Base-by-base conservation (phyloP, 2,329 filamentous ascomycete species). In the Canariomyces notabilis region DNA sequence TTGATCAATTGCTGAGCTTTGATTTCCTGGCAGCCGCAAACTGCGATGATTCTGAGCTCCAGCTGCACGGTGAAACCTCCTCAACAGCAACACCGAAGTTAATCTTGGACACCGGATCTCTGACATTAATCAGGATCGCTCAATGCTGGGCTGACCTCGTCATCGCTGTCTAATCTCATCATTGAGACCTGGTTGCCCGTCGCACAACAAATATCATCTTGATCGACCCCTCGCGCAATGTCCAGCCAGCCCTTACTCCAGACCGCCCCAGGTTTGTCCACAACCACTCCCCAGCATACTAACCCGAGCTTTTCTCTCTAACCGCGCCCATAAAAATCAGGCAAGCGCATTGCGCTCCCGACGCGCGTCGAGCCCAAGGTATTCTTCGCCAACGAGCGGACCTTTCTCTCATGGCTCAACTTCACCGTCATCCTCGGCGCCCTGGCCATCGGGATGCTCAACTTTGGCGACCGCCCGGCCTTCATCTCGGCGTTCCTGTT, bases 381-480 rank as follows among this genome's bases (percentile, higher is more conserved):
- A 75, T 98, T 97, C 82, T 98, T 98, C 77, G 93, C 93, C 72
- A 98, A 98, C 77, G 93, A 98, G 74, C 89, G 93, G 54, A 98
- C 93, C 54, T 98, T 98, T 68, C 83, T 98, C 63, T 95, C 89
- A 70, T 98, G 93, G 93, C 87, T 98, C 64, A 98, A 98, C 79
- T 97, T 97, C 77, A 95, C 90, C 67, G 90, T 98, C 64, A 91
- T 98, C 69, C 86, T 98, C 52, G 93, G 93, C 63, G 93, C 93
- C 54, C 83, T 98, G 41, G 91, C 93, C 57, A 88, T 98, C 59
- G 93, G 93, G 59, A 89, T 98, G 65, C 83, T 98, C 62, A 98
- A 98, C 76, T 98, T 98, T 61, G 93, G 93, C 64, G 93, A 98
- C 70, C 83, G 83, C 55, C 82, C 95, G 46, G 91, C 91, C 60